These are phyloP conservation scores for Paramecium tetraurelia DNA, from an alignment of 73 alveolate genomes.

Conservation along the genomic window DNA sequence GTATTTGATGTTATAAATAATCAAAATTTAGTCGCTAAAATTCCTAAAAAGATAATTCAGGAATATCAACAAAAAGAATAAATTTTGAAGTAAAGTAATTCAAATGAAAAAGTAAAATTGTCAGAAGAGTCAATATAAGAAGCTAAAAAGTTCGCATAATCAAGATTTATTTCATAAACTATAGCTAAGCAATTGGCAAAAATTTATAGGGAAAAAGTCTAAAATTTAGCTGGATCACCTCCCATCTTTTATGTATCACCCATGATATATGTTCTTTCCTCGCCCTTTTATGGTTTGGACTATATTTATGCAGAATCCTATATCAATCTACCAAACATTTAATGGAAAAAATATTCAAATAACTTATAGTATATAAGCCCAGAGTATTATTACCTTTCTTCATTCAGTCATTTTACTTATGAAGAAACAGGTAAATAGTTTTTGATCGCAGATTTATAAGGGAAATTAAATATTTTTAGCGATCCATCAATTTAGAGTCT, in stretches of 20 bases:
- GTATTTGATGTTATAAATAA: not conserved
- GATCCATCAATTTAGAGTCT: conserved; percentile 39
- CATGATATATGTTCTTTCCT: not conserved
- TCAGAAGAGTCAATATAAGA: not conserved
- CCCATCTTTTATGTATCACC: conserved; percentile 11
- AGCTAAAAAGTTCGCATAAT: not conserved
- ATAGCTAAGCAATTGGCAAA: not conserved
- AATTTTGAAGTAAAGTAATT: not conserved
- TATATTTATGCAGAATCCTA: not conserved
- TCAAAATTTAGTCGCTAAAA: not conserved
- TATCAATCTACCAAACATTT: not conserved
- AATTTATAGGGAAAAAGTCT: not conserved
- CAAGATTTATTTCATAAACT: not conserved
- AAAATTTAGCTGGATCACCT: not conserved
- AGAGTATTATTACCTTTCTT: not conserved
- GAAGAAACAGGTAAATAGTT: not conserved
- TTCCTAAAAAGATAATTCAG: not conserved
- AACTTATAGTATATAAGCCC: not conserved
- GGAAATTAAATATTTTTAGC: not conserved
- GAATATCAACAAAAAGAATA: not conserved
- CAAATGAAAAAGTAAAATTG: not conserved
- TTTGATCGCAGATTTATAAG: conserved; percentile 52
- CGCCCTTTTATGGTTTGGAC: not conserved
- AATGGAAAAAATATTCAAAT: conserved; percentile 17
- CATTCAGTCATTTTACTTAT: conserved; percentile 51